Conservation (phyloP, 2,329 filamentous ascomycete genomes). For the Pseudophaeomoniella oleicola region DNA sequence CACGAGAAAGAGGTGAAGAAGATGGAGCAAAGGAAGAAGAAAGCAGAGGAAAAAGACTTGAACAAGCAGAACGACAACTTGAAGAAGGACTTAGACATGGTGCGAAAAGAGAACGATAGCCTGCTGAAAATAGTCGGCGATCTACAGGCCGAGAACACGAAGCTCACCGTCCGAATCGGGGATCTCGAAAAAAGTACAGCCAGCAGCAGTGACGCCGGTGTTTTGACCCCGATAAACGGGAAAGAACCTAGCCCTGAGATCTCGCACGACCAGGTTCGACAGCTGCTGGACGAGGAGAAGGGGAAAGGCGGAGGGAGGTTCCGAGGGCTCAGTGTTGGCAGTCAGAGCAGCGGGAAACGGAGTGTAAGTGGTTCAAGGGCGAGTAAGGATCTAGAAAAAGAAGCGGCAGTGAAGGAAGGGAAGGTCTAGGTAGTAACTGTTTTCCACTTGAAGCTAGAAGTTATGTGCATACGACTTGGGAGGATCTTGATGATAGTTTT, state of each 20-base stretch:
- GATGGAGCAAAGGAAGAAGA: constrained; percentile 19
- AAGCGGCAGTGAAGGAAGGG: too few species aligned
- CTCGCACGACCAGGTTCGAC: not conserved
- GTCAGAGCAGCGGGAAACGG: not conserved
- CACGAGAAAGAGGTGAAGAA: constrained; percentile 15
- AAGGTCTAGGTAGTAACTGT: too few species aligned
- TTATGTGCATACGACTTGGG: too few species aligned
- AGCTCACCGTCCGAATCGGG: constrained; percentile 29
- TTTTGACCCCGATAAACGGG: not conserved
- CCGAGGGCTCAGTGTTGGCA: not conserved
- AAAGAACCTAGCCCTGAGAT: too few species aligned
- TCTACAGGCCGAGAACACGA: constrained; percentile 44
- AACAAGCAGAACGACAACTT: constrained; percentile 30
- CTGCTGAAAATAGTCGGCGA: constrained; percentile 30
- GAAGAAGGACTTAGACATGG: constrained; percentile 28
- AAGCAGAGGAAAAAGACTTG: constrained; percentile 27
- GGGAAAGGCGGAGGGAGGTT: not conserved
- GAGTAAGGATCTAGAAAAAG: too few species aligned
- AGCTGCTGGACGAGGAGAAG: constrained; percentile 1
- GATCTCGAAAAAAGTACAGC: constrained; percentile 16
- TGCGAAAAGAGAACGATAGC: constrained; percentile 32
- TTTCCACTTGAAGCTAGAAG: too few species aligned
- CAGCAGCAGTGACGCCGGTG: not conserved
- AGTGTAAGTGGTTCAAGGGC: not conserved
- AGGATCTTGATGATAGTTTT: too few species aligned